Conservation (phyloP, 2,329 filamentous ascomycete genomes). For the Penicillium occitanis region DNA sequence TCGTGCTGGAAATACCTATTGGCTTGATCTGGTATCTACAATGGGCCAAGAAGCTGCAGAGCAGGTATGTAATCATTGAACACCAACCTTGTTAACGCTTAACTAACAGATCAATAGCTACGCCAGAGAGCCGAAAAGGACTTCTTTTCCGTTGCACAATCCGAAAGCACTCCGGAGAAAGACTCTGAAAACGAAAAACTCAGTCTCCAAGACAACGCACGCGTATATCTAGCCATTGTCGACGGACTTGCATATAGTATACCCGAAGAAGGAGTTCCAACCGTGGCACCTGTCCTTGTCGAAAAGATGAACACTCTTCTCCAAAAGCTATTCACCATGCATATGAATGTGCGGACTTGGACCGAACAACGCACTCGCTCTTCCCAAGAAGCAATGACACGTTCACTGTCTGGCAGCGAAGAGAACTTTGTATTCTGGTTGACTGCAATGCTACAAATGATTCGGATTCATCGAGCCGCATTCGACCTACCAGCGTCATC, state of each 20-base stretch:
- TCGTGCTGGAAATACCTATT: constrained; percentile 36
- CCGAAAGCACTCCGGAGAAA: constrained; percentile 28
- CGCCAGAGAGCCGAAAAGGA: constrained; percentile 43
- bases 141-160: constrained; percentile 39
- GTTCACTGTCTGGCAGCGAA: constrained; percentile 30
- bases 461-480: constrained; percentile 41
- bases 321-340: constrained; percentile 37
- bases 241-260: constrained; percentile 42
- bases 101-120: constrained; percentile 31
- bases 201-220: constrained; percentile 33
- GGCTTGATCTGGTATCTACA: constrained; percentile 41
- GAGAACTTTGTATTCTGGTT: constrained; percentile 42
- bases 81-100: neutral
- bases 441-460: constrained; percentile 42
- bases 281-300: constrained; percentile 36
- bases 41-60: constrained; percentile 40
- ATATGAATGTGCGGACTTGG: constrained; percentile 28
- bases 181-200: constrained; percentile 21
- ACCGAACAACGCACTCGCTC: constrained; percentile 23
- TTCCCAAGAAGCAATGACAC: constrained; percentile 22
- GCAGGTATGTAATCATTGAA: constrained; percentile 29
- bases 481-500: constrained; percentile 31
- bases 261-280: constrained; percentile 34
- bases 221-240: constrained; percentile 40
- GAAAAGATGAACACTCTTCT: constrained; percentile 43